Evolutionary conservation across 116 monocot genomes (phyloP), one percentile per base, ranked within the genome.

Genomic region (Papilionanthe hybrid): DNA sequence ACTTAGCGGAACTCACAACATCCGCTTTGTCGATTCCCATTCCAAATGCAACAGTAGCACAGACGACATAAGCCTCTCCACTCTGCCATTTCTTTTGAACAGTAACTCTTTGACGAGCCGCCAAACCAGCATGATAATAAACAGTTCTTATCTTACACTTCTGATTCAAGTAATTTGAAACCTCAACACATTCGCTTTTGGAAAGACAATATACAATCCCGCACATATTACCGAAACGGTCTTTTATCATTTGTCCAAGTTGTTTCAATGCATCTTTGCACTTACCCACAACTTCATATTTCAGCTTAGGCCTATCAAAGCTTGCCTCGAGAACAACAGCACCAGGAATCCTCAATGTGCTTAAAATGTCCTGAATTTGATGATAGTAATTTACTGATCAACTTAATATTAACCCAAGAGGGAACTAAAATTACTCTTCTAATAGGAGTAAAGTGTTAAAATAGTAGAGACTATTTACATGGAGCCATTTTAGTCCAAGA

Each of bases 1-100:
- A 57, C 32, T 43, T 9, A 29, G 77, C 72, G 37, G 23, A 25
- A 87, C 91, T 88, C 72, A 98, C 98, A 17, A 98, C 98, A 86
- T 98, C 94, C 28, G 98, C 78, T 82, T 94, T 98, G 81, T 98
- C 98, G 50, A 98, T 98, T 27, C 98, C 98, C 98, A 98, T 98
- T 53, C 98, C 98, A 86, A 98, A 98, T 67, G 98, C 98, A 85
- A 93, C 93, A 68, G 98, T 98, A 4, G 98, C 98, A 84, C 98
- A 98, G 19, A 98, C 92, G 49, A 98, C 90, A 43, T 89, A 85
- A 79, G 86, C 86, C 81, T 98, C 98, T 49, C 93, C 93, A 78
- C 78, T 89, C 13, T 91, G 94, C 98, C 98, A 94, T 87, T 91
- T 93, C 72, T 87, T 87, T 76, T 98, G 94, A 58, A 89, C 93